These are phyloP conservation scores for Dalbergia cultrata DNA, from an alignment of 306 rosid genomes.

Conservation along the genomic window DNA sequence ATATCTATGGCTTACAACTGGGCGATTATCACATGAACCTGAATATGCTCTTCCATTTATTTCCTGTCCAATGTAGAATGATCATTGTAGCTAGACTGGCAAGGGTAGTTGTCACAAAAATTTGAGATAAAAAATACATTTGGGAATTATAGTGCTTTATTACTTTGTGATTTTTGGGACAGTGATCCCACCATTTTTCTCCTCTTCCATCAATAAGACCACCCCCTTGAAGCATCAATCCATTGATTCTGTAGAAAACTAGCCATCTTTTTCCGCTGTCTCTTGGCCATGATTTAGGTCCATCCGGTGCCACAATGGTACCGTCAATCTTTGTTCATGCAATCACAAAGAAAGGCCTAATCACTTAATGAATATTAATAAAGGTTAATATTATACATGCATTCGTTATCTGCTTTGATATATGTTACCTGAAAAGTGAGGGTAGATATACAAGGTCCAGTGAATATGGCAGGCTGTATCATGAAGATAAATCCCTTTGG, in stretches of 20 bases:
- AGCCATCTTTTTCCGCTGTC: conserved; percentile 53
- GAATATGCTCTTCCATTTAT: conserved; percentile 38
- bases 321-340: conserved; percentile 59
- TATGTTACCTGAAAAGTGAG: conserved; percentile 53
- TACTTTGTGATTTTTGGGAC: conserved; percentile 63
- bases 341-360: neutral
- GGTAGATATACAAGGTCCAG: conserved; percentile 56
- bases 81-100: conserved; percentile 3
- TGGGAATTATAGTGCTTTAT: neutral
- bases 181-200: conserved; percentile 78
- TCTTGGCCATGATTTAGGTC: conserved; percentile 69
- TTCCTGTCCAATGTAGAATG: conserved; percentile 51
- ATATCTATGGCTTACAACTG: conserved; percentile 58
- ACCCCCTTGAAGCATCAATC: conserved; percentile 57
- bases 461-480: conserved; percentile 55
- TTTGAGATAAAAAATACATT: neutral
- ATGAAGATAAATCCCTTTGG: conserved; percentile 58
- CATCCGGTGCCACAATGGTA: conserved; percentile 65
- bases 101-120: neutral
- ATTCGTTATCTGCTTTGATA: neutral
- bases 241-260: conserved; percentile 65
- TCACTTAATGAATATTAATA: too few relatives aligned
- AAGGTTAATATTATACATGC: neutral
- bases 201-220: conserved; percentile 75
- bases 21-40: conserved; percentile 65